Evolutionary conservation across 106 monocot species (phyloP).

Genomic region (Platanthera zijinensis): DNA sequence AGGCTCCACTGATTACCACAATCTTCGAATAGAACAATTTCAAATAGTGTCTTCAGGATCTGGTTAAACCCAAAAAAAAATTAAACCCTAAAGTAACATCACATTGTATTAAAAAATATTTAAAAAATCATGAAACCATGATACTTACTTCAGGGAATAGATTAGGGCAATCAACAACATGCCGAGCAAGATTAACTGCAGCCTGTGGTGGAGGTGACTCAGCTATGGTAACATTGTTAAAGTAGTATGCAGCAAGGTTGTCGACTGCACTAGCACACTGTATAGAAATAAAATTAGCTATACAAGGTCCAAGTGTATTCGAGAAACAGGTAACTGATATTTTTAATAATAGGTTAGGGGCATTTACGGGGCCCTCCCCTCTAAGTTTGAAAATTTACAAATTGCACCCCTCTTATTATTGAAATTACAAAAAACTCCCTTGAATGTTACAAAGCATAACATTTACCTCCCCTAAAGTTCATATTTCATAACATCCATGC

Average conservation of each 20-base stretch:
- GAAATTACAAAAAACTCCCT: too few species aligned
- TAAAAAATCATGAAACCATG: not conserved
- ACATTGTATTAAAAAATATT: not conserved
- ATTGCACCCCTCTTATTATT: too few species aligned
- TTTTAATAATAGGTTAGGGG: not conserved
- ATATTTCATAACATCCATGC: too few species aligned
- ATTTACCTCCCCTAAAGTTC: too few species aligned
- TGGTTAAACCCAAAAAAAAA: constrained; percentile 16
- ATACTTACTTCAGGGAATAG: constrained; percentile 82
- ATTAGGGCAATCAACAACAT: constrained; percentile 73
- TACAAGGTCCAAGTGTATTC: not conserved
- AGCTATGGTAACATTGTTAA: constrained; percentile 71
- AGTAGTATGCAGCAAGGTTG: constrained; percentile 85
- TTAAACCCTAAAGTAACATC: not conserved
- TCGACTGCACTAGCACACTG: constrained; percentile 96
- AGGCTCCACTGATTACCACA: constrained; percentile 95
- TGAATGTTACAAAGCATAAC: too few species aligned
- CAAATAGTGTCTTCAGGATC: constrained; percentile 88
- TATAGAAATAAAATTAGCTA: constrained; percentile 3
- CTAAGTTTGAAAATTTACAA: too few species aligned
- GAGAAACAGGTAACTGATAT: not conserved
- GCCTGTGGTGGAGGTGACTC: constrained; percentile 65
- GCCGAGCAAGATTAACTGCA: constrained; percentile 78
- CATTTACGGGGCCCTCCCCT: too few species aligned
- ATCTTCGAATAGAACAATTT: constrained; percentile 92